Evolutionary conservation across 176 grass and related monocot genomes (phyloP).

Genomic region (Carex parvula): DNA sequence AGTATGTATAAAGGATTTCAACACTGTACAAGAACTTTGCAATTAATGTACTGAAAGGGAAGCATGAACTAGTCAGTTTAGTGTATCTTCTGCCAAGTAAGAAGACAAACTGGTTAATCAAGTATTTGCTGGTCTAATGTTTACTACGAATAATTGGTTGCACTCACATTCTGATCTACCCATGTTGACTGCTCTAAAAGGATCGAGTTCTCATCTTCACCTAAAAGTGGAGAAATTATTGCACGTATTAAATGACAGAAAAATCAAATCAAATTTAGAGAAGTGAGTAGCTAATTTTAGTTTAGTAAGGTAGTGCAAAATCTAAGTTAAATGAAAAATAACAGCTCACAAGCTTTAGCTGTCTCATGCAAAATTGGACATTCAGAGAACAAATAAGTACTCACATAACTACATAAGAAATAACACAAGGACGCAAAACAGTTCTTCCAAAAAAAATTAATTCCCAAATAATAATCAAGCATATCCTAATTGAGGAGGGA

Average conservation of each 20-base stretch:
- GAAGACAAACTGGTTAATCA: not conserved
- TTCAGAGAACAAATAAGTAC: not conserved
- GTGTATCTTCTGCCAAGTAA: not conserved
- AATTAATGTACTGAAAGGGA: not conserved
- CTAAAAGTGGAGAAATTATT: slow-evolving; percentile 47
- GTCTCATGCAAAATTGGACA: not conserved
- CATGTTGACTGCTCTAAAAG: slow-evolving; percentile 63
- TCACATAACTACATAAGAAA: too few relatives aligned
- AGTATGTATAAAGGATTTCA: not conserved
- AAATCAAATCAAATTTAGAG: not conserved
- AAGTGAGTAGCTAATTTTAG: not conserved
- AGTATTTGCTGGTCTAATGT: not conserved
- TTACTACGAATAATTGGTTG: not conserved
- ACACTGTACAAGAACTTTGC: not conserved
- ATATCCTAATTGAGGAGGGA: not conserved
- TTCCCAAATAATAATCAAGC: not conserved
- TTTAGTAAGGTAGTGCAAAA: not conserved
- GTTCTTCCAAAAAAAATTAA: not conserved
- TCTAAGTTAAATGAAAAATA: not conserved
- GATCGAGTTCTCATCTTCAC: slow-evolving; percentile 59
- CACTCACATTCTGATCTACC: slow-evolving; percentile 55
- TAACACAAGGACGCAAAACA: not conserved
- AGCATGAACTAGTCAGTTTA: not conserved
- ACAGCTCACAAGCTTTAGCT: not conserved
- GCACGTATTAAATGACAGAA: not conserved